phyloP scores from a whole-genome alignment of 129 eudicot species.

The Lactuca saligna region DNA sequence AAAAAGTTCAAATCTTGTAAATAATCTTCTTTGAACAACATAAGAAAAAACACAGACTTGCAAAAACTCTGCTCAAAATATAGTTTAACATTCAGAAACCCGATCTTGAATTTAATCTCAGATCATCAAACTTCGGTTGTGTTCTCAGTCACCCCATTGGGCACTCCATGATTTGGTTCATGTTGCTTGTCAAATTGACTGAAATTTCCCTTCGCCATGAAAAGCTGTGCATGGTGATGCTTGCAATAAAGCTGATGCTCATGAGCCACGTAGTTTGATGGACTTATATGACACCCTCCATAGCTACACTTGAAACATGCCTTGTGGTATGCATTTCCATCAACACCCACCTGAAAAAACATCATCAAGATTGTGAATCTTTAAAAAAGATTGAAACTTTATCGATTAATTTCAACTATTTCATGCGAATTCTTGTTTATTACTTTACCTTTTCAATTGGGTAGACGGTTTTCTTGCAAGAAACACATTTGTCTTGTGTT shows the following conservation, averaged over 20 bases:
- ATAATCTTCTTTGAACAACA: constrained; percentile 31
- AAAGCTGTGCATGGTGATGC: constrained; percentile 67
- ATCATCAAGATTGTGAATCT: constrained; percentile 20
- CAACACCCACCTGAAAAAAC: constrained; percentile 58
- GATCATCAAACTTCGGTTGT: constrained; percentile 31
- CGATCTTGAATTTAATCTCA: constrained; percentile 8
- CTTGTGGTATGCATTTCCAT: constrained; percentile 65
- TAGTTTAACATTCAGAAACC: constrained; percentile 7
- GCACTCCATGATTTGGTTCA: constrained; percentile 20
- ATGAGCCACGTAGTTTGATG: constrained; percentile 70
- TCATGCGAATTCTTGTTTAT: not conserved
- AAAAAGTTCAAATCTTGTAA: constrained; percentile 24
- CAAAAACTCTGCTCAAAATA: constrained; percentile 21
- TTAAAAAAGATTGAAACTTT: not conserved
- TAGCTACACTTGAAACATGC: constrained; percentile 62
- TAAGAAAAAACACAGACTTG: constrained; percentile 3
- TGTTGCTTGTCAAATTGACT: constrained; percentile 52
- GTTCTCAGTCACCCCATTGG: constrained; percentile 52
- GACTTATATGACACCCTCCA: constrained; percentile 68
- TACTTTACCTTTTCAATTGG: constrained; percentile 61
- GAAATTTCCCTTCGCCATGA: constrained; percentile 66
- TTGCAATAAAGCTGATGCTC: constrained; percentile 65
- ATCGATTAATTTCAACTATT: not conserved
- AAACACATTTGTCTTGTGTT: constrained; percentile 67
- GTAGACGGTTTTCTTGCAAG: constrained; percentile 77